Base-by-base conservation (phyloP, 495 filamentous ascomycete species). In the Aspergillus cristatus region DNA sequence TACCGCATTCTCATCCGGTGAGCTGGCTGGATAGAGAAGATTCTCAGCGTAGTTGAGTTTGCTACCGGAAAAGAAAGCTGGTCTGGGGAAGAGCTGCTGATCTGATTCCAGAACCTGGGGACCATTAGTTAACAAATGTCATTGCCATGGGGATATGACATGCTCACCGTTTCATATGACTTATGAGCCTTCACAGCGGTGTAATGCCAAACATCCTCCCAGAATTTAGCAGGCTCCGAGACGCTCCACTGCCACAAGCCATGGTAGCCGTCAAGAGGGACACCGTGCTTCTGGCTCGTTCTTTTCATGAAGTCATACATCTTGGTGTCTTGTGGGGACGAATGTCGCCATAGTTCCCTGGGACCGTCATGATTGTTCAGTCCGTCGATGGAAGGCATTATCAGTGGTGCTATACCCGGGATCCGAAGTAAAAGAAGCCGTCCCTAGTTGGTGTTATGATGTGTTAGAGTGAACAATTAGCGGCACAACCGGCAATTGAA, bases 1-100 rank as follows among this genome's bases (percentile, higher is more conserved):
- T 14, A 69, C 49, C 2, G 59, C 55, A 38, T 76, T 63, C 34
- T 78, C 74, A 42, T 75, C 62, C 16, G 77, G 75, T 14, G 70
- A 54, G 30, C 67, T 68, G 11, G 67, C 60, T 4, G 89, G 87
- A 53, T 77, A 94, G 6, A 96, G 73, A 20, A 96, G 70, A 58
- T 96, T 96, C 63, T 94, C 84, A 15, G 88, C 86, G 56, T 94
- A 94, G 52, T 96, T 96, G 38, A 94, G 64, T 32, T 63, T 76
- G 14, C 83, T 76, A 6, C 80, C 82, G 28, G 74, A 56, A 54
- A 94, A 98, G 67, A 94, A 96, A 17, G 70, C 61, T 1, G 91
- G 88, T 28, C 84, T 75, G 10, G 91, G 91, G 51, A 91, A 96
- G 62, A 98, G 80, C 14, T 72, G 57, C 1, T 77, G 65, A 33